Evolutionary conservation across 306 rosid species (phyloP).

Genomic region (Pterocarpus santalinus): DNA sequence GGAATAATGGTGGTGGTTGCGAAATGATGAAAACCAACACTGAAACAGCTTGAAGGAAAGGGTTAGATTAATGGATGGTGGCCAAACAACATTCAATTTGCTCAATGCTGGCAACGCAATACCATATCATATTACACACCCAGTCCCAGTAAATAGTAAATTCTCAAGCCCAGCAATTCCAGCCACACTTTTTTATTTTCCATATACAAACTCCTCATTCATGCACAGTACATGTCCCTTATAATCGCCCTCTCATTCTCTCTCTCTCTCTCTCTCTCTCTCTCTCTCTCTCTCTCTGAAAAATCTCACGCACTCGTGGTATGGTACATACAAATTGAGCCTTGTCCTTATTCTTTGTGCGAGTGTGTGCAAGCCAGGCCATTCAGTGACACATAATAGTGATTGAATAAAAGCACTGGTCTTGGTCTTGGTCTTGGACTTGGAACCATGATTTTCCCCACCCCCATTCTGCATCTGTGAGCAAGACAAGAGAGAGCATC

Average conservation of each 20-base stretch:
- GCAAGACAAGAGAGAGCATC: slow-evolving; percentile 46
- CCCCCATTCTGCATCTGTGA: slow-evolving; percentile 66
- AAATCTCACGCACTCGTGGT: slow-evolving; percentile 19
- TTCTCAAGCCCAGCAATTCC: slow-evolving; percentile 18
- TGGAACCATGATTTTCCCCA: slow-evolving; percentile 73
- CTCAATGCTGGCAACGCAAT: slow-evolving; percentile 27
- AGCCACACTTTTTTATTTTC: slow-evolving; percentile 4
- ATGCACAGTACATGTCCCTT: slow-evolving; percentile 52
- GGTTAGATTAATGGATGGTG: slow-evolving; percentile 17
- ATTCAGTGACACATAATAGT: slow-evolving; percentile 48
- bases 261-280: too few relatives aligned
- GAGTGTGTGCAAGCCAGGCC: slow-evolving; percentile 40
- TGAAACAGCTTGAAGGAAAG: slow-evolving; percentile 38
- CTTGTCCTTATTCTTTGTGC: slow-evolving; percentile 44
- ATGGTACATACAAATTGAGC: slow-evolving; percentile 6
- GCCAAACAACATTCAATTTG: slow-evolving; percentile 50
- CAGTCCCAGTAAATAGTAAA: not conserved
- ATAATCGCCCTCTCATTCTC: not conserved
- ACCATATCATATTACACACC: slow-evolving; percentile 29
- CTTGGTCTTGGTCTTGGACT: slow-evolving; percentile 50
- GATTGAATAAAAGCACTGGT: slow-evolving; percentile 45
- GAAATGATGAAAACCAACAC: slow-evolving; percentile 56
- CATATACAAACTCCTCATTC: slow-evolving; percentile 32
- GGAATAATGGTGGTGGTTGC: slow-evolving; percentile 55
- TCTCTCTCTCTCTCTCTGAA: not conserved